Evolutionary conservation across 192 early-diverging fungal genomes (phyloP).

Genomic region (Thoreauomyces humboldtii): DNA sequence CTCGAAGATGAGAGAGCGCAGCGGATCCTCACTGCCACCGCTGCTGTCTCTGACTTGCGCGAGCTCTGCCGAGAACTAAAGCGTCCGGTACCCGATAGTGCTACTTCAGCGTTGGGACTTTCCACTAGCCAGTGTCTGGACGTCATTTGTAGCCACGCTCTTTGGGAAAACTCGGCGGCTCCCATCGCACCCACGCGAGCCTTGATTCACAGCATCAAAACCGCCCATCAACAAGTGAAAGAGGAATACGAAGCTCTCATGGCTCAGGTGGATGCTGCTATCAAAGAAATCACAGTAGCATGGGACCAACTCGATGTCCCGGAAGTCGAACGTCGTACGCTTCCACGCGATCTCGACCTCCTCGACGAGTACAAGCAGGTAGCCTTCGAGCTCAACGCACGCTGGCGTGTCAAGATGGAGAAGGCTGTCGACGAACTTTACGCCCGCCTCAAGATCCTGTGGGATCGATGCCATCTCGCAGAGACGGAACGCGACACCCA

Average conservation of each 20-base stretch:
- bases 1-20: not conserved
- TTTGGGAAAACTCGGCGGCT: too few species aligned
- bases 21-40: not conserved
- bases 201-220: not conserved
- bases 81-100: not conserved
- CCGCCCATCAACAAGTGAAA: not conserved
- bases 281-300: not conserved
- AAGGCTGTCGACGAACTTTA: conserved; percentile 32
- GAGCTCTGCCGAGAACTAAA: not conserved
- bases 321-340: not conserved
- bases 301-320: not conserved
- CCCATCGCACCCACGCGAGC: too few species aligned
- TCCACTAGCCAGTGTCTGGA: not conserved
- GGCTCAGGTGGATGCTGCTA: not conserved
- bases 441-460: conserved; percentile 25
- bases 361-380: conserved; percentile 32
- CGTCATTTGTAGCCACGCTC: too few species aligned
- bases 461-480: conserved; percentile 33
- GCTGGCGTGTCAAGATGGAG: conserved; percentile 40
- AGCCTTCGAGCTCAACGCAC: conserved; percentile 22
- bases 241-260: not conserved
- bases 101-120: not conserved
- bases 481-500: conserved; percentile 20
- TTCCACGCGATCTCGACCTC: conserved; percentile 16
- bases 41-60: not conserved